Base-by-base conservation (phyloP, 1,139 yeast genomes). In the Yamadazyma taylorii region DNA sequence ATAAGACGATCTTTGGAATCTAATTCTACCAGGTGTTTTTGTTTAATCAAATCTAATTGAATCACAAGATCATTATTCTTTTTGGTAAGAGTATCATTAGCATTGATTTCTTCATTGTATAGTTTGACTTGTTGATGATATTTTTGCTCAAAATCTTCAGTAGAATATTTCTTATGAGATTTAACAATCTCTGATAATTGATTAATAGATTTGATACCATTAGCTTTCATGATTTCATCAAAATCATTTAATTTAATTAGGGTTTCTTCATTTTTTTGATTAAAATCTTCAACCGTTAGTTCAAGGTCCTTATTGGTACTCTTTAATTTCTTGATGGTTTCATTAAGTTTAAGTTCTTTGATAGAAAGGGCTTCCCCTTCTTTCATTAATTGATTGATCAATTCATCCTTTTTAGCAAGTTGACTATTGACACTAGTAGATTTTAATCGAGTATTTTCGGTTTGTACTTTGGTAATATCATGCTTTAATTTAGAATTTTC, bases 301-400 rank as follows among this genome's bases (percentile, higher is more conserved):
- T 72, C 75, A 27, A 67, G 55, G 17, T 70, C 74, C 8, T 53
- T 36, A 42, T 82, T 83, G 17, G 71, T 69, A 5, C 71, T 57
- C 39, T 79, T 77, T 34, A 88, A 60, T 43, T 73, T 73, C 48
- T 85, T 85, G 36, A 90, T 78, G 1, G 81, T 69, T 27, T 80
- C 87, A 51, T 78, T 81, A 38, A 82, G 71, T 48, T 78, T 78
- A 25, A 88, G 68, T 52, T 92, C 97, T 43, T 79, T 84, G 41
- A 75, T 75, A 0, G 96, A 83, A 28, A 90, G 63, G 21, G 75
- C 78, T 45, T 85, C 84, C 3, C 97, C 97, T 59, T 90, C 97
- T 40, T 76, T 79, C 53, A 85, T 59, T 25, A 90, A 66, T 43
- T 69, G 73, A 26, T 72, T 63, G 17, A 78, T 82, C 43, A 85